Evolutionary conservation across 768 basidiomycete species (phyloP).

Genomic region (Lentinula detonsa): DNA sequence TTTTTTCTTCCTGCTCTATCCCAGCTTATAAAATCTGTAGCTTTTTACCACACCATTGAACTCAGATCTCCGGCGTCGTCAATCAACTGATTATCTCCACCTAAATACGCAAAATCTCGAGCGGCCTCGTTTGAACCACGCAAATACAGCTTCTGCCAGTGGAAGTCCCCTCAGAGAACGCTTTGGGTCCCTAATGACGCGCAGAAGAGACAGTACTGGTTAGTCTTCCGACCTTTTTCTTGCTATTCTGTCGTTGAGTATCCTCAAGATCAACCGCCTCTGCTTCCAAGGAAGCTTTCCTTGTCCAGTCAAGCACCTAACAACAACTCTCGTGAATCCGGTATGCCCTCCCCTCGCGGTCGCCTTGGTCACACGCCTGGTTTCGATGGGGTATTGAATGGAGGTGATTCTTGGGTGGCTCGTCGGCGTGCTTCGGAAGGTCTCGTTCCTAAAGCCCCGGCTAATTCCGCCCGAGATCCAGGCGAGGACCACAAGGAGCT

Average conservation of each 20-base stretch:
- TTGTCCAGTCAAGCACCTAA: slow-evolving; percentile 54
- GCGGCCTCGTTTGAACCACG: slow-evolving; percentile 51
- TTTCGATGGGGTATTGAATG: slow-evolving; percentile 69
- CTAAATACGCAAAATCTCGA: slow-evolving; percentile 49
- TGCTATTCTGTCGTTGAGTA: slow-evolving; percentile 11
- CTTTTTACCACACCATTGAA: slow-evolving; percentile 80
- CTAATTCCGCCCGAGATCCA: slow-evolving; percentile 29
- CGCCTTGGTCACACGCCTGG: slow-evolving; percentile 52
- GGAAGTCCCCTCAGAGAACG: slow-evolving; percentile 62
- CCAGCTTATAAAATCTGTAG: slow-evolving; percentile 32
- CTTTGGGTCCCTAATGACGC: slow-evolving; percentile 49
- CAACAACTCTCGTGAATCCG: slow-evolving; percentile 52
- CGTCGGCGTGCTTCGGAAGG: slow-evolving; percentile 59
- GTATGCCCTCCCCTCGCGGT: slow-evolving; percentile 60
- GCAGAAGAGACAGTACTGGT: slow-evolving; percentile 73
- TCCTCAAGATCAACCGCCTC: slow-evolving; percentile 48
- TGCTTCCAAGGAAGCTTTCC: slow-evolving; percentile 63
- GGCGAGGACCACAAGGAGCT: slow-evolving; percentile 34
- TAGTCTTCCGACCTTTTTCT: slow-evolving; percentile 12
- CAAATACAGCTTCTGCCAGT: slow-evolving; percentile 32
- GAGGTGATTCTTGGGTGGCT: slow-evolving; percentile 64
- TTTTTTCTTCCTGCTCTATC: slow-evolving; percentile 12
- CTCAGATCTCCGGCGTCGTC: slow-evolving; percentile 83
- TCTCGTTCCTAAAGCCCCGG: slow-evolving; percentile 34
- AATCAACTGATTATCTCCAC: slow-evolving; percentile 67